These are phyloP conservation scores for Solanum clarkiae DNA, from an alignment of 257 asterid genomes.

Conservation along the genomic window DNA sequence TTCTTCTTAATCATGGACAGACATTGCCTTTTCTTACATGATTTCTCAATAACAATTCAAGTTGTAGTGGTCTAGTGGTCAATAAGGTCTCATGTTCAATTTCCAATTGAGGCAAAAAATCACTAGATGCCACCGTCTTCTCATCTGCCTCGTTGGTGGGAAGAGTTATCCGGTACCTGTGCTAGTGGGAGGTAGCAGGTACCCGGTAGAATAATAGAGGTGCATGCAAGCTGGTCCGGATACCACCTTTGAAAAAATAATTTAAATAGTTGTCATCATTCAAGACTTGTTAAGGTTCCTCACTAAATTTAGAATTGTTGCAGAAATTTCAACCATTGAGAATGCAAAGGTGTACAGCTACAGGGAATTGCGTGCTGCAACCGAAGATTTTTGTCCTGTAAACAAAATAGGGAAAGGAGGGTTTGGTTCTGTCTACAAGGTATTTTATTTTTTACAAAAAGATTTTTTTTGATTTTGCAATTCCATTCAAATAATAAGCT, in stretches of 20 bases:
- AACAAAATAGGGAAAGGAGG: slow-evolving; percentile 92
- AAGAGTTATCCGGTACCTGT: background rate
- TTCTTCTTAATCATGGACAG: background rate
- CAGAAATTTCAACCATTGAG: slow-evolving; percentile 51
- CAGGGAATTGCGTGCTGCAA: slow-evolving; percentile 53
- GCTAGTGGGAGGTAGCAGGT: background rate
- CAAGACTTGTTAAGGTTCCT: background rate
- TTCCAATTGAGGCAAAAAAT: background rate
- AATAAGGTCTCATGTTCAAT: background rate
- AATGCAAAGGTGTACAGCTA: slow-evolving; percentile 44
- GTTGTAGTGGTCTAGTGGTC: background rate
- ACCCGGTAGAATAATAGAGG: background rate
- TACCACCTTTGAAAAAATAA: background rate
- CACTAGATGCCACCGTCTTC: background rate
- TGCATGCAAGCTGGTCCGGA: background rate
- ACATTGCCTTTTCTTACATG: background rate
- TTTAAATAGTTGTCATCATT: background rate
- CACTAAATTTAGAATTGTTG: slow-evolving; percentile 13
- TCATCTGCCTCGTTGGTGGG: background rate
- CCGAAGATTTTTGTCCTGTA: slow-evolving; percentile 38
- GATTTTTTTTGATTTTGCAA: background rate
- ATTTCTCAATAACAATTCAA: background rate
- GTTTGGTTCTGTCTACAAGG: slow-evolving; percentile 86
- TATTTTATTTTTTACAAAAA: background rate
- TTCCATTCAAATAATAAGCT: background rate